These are phyloP conservation scores for Colletotrichum plurivorum DNA, from an alignment of 2,329 filamentous ascomycete species.

Conservation along the genomic window DNA sequence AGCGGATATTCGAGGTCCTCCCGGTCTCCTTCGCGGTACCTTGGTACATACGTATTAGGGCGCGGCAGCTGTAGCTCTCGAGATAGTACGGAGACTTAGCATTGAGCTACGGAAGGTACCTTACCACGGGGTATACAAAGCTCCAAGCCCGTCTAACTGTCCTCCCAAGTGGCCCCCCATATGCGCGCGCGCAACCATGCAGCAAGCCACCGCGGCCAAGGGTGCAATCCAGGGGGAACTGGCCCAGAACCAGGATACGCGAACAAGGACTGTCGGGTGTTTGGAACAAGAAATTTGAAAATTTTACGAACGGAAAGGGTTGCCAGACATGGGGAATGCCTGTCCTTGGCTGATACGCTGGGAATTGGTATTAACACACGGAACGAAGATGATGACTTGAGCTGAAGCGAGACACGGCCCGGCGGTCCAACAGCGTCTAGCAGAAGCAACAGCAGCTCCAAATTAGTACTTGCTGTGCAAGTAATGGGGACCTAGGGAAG, in stretches of 20 bases:
- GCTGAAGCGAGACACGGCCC: conserved; percentile 23
- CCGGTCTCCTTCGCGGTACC: too few species aligned
- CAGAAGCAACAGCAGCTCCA: too few species aligned
- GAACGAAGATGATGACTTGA: conserved; percentile 21
- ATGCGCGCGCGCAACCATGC: conserved; percentile 28
- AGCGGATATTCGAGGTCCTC: too few species aligned
- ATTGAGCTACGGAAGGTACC: too few species aligned
- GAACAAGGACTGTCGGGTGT: conserved; percentile 12
- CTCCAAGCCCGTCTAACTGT: background rate
- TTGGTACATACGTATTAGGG: too few species aligned
- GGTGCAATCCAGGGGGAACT: conserved; percentile 20
- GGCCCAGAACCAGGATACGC: conserved; percentile 23
- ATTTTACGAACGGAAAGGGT: conserved; percentile 32
- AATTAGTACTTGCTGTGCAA: too few species aligned
- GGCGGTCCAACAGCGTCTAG: background rate
- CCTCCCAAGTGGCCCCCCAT: background rate
- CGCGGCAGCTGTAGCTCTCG: too few species aligned
- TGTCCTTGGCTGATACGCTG: conserved; percentile 15
- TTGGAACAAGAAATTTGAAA: conserved; percentile 33
- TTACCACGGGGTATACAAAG: background rate
- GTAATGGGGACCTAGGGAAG: too few species aligned
- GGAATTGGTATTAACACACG: conserved; percentile 12
- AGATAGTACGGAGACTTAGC: too few species aligned
- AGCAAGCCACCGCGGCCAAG: conserved; percentile 34
- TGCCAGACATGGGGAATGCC: conserved; percentile 38